These are phyloP conservation scores for Magnolia kwangsiensis DNA, from an alignment of 164 flowering plant genomes.

Conservation along the genomic window DNA sequence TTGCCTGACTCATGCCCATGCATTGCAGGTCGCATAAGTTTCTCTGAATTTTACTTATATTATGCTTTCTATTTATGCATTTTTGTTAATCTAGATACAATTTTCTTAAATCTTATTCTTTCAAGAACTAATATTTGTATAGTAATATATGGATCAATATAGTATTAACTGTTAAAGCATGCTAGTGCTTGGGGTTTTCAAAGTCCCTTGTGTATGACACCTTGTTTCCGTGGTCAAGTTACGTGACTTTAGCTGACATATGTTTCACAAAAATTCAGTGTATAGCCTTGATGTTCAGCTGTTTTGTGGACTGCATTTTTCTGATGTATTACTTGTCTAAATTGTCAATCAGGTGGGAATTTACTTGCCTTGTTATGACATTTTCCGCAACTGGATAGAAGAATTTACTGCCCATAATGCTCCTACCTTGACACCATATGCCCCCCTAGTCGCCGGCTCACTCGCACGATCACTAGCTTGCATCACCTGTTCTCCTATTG, in stretches of 20 bases:
- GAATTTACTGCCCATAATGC: conserved; percentile 48
- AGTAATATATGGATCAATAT: neutral
- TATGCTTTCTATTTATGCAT: too few relatives aligned
- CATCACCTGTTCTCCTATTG: conserved; percentile 83
- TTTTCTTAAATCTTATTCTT: too few relatives aligned
- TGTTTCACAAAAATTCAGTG: neutral
- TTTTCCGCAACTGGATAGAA: conserved; percentile 70
- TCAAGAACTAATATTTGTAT: too few relatives aligned
- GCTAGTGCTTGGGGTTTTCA: neutral
- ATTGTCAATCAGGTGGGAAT: conserved; percentile 74
- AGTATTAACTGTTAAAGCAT: neutral
- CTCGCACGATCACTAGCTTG: conserved; percentile 88
- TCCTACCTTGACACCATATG: conserved; percentile 73
- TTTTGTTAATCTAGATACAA: too few relatives aligned
- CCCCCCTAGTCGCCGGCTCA: conserved; percentile 88
- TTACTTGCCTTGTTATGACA: conserved; percentile 89
- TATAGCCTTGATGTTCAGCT: neutral
- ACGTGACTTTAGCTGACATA: neutral
- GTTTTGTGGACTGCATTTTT: neutral
- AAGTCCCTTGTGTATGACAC: neutral
- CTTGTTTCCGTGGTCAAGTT: neutral
- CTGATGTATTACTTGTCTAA: neutral
- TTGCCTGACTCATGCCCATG: too few relatives aligned
- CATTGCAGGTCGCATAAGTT: too few relatives aligned
- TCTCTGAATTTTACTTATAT: too few relatives aligned